Conservation (phyloP, 768 basidiomycete genomes). For the Gloeostereum incarnatum region DNA sequence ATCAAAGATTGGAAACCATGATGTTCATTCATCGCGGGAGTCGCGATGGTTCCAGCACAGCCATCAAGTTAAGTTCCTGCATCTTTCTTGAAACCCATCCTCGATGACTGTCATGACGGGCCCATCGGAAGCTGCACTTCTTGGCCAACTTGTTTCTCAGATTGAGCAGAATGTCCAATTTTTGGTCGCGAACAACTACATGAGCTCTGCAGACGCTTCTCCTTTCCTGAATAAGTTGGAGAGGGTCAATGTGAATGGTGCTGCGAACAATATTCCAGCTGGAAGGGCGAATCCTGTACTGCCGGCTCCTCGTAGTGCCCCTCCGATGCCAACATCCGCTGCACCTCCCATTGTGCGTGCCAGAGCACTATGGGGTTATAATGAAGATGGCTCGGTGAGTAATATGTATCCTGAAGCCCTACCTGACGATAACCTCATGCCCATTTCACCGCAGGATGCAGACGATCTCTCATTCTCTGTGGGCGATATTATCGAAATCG, state of each 20-base stretch:
- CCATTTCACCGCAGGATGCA: conserved; percentile 38
- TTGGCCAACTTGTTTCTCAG: conserved; percentile 51
- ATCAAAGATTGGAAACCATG: no score
- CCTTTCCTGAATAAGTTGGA: conserved; percentile 37
- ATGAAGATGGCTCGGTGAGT: conserved; percentile 44
- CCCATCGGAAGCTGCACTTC: no score
- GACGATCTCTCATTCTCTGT: conserved; percentile 72
- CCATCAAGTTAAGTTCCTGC: no score
- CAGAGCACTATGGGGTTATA: conserved; percentile 59
- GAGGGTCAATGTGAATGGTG: neutral
- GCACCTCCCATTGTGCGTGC: conserved; percentile 24
- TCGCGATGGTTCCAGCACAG: no score
- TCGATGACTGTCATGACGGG: no score
- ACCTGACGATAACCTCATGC: conserved; percentile 5
- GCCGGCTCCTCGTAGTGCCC: conserved; percentile 7
- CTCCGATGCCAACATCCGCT: conserved; percentile 9
- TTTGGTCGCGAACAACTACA: conserved; percentile 42
- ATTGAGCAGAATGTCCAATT: conserved; percentile 50
- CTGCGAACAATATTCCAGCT: conserved; percentile 9
- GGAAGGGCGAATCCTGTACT: conserved; percentile 11
- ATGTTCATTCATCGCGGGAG: no score
- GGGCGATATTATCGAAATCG: conserved; percentile 72
- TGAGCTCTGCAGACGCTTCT: conserved; percentile 39
- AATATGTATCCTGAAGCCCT: neutral
- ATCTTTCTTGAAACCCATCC: no score